These are phyloP conservation scores for Leptoxyphium fumago DNA, from an alignment of 2,329 filamentous ascomycete genomes.

Conservation along the genomic window DNA sequence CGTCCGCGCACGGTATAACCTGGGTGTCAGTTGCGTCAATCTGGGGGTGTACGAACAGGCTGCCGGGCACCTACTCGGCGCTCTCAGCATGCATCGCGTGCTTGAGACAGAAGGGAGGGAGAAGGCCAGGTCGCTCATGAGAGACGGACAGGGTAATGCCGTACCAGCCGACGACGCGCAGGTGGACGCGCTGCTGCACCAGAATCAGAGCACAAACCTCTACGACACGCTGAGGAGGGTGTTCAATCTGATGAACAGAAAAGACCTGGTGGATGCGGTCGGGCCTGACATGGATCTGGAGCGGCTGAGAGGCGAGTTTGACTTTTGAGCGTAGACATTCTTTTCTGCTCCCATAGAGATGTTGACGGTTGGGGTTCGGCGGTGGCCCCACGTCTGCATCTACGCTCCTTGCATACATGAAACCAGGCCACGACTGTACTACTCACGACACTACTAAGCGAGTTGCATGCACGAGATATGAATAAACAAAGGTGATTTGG, in stretches of 20 bases:
- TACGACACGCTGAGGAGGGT: slow-evolving; percentile 89
- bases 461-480: too few species aligned
- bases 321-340: slow-evolving; percentile 42
- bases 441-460: neutral
- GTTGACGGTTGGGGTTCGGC: too few species aligned
- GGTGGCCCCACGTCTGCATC: too few species aligned
- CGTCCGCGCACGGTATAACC: slow-evolving; percentile 89
- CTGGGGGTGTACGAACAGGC: slow-evolving; percentile 91
- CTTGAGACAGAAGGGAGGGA: slow-evolving; percentile 75
- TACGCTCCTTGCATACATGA: too few species aligned
- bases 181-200: slow-evolving; percentile 74
- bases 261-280: slow-evolving; percentile 78
- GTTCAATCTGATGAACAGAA: slow-evolving; percentile 88
- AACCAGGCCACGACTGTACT: too few species aligned
- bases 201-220: slow-evolving; percentile 93
- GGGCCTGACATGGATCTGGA: slow-evolving; percentile 83
- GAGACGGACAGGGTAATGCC: slow-evolving; percentile 36
- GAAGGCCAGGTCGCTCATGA: slow-evolving; percentile 67
- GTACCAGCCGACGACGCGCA: slow-evolving; percentile 47
- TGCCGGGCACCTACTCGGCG: slow-evolving; percentile 80
- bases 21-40: slow-evolving; percentile 93
- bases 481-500: too few species aligned
- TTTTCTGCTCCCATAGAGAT: too few species aligned
- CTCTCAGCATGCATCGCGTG: slow-evolving; percentile 87
- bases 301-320: slow-evolving; percentile 76